A percentile compares a stretch with the other conserved stretches of the same genome.
Evolutionary conservation across 768 basidiomycete genomes (phyloP).

Genomic region (Suillus bovinus): DNA sequence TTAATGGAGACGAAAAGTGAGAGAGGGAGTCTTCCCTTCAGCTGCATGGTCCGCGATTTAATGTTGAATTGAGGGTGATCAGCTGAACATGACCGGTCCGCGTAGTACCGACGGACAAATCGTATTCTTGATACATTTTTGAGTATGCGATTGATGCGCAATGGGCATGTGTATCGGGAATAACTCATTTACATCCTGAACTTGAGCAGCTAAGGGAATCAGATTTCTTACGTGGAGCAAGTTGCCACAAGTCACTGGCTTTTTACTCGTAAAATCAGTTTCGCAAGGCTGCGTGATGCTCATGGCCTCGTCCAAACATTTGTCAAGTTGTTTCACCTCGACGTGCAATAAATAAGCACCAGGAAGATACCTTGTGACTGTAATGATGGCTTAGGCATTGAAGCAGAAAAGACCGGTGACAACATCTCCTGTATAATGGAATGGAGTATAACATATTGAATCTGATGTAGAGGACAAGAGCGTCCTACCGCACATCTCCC

Average conservation of each 20-base stretch:
- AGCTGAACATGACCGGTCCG: constrained; percentile 3
- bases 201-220: not conserved
- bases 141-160: not conserved
- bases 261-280: not conserved
- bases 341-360: not conserved
- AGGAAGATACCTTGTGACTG: not conserved
- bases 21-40: not conserved
- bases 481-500: constrained; percentile 1
- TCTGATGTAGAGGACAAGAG: not conserved
- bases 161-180: not conserved
- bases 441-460: not conserved
- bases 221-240: not conserved
- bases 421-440: not conserved
- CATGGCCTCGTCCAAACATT: not conserved
- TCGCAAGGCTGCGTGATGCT: not conserved
- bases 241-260: not conserved
- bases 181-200: not conserved
- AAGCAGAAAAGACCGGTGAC: not conserved
- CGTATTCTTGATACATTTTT: not conserved
- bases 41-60: not conserved
- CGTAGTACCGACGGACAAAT: not conserved
- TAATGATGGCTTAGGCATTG: not conserved
- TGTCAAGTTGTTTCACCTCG: not conserved
- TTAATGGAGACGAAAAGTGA: not conserved
- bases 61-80: not conserved